Evolutionary conservation across 768 basidiomycete genomes (phyloP).

Genomic region (Panaeolus papilionaceus): DNA sequence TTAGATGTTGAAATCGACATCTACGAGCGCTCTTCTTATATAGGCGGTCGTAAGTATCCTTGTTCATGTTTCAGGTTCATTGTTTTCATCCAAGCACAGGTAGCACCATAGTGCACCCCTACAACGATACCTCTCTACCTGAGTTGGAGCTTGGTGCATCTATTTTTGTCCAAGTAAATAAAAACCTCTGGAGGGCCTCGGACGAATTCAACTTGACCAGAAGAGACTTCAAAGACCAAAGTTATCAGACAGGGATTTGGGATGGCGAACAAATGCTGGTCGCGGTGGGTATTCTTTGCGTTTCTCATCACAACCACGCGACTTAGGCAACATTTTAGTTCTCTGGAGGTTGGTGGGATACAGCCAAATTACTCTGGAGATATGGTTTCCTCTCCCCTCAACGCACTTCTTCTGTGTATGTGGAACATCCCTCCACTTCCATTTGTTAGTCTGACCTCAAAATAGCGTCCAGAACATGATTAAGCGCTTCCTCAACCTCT

Average conservation of each 20-base stretch:
- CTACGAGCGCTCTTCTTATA: constrained; percentile 76
- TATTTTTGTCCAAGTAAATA: constrained; percentile 85
- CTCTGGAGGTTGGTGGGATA: constrained; percentile 72
- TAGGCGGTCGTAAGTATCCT: constrained; percentile 81
- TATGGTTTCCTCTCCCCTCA: constrained; percentile 73
- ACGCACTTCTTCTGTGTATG: constrained; percentile 62
- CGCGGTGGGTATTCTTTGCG: constrained; percentile 48
- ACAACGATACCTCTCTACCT: constrained; percentile 60
- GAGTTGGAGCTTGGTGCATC: constrained; percentile 86
- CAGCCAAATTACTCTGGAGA: constrained; percentile 75
- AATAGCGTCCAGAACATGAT: constrained; percentile 63
- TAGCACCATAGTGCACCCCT: constrained; percentile 78
- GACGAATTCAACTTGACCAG: constrained; percentile 79
- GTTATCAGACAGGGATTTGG: constrained; percentile 75
- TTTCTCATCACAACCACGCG: constrained; percentile 11
- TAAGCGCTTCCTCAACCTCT: constrained; percentile 58
- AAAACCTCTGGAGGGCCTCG: constrained; percentile 72
- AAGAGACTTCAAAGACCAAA: constrained; percentile 49
- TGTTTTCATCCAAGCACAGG: constrained; percentile 49
- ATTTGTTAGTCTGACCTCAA: background rate
- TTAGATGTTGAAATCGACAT: constrained; percentile 82
- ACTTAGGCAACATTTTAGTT: constrained; percentile 38
- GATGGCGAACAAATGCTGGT: constrained; percentile 79
- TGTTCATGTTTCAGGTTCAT: constrained; percentile 12
- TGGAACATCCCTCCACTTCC: constrained; percentile 11